Evolutionary conservation across 345 rosid species (phyloP), one percentile per base, ranked within the genome.

Genomic region (Murraya paniculata): DNA sequence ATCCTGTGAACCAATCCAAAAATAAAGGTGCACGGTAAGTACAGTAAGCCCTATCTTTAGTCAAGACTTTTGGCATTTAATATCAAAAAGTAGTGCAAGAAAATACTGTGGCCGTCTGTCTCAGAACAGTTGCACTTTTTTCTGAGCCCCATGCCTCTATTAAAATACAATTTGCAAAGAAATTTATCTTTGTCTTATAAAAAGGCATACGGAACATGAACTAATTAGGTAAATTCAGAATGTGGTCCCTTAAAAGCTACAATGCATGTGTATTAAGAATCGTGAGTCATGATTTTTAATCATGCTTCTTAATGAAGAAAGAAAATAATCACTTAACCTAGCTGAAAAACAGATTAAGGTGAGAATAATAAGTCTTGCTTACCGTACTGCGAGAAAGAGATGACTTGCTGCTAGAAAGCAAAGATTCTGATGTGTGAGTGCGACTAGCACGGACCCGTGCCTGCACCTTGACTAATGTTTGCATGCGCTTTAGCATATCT

Each of bases 401-500:
- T 66, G 94, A 76, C 80, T 86, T 92, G 89, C 83, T 65, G 61
- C 80, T 73, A 53, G 90, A 87, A 73, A 84, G 87, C 21, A 88
- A 83, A 24, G 93, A 89, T 71, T 87, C 94, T 19, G 91, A 78
- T n/a, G 79, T 39, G 13, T 87, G 81, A 56, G 84, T 69, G 25
- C 97, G 98, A 58, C 87, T 84, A 0, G 89, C 90, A 68, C 94
- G 91, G 22, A 96, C 95, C 65, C 91, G 92, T 58, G 91, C 90
- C 77, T 97, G 98, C 58, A 89, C 80, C 19, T 89, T 87, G 70
- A 92, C 88, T 81, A 94, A 82, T 9, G 98, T 86, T 79, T 92
- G 98, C 98, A 94, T 97, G 24, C 94, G 83, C 74, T 90, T 91
- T 53, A 92, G 87, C 98, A 90, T 90, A 73, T 90, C 92, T 38